A percentile compares a stretch with the other conserved stretches of the same genome.
phyloP scores from a whole-genome alignment of 2,329 filamentous ascomycete species.

The Colletotrichum aenigma region DNA sequence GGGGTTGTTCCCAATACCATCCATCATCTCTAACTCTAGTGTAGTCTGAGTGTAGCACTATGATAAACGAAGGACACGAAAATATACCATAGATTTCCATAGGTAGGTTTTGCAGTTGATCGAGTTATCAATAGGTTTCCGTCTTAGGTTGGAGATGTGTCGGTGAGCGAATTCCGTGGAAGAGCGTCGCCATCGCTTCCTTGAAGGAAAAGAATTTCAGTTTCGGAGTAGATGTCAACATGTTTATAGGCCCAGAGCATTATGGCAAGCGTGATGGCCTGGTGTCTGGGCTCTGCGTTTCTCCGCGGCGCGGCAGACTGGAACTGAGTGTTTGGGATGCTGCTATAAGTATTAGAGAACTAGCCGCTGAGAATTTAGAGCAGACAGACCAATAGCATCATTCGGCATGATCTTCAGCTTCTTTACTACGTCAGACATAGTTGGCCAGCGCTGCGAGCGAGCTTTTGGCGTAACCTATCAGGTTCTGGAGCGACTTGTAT shows the following conservation, averaged over 20 bases:
- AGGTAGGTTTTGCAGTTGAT: too few relatives aligned
- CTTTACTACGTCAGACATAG: not conserved
- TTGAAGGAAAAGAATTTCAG: not conserved
- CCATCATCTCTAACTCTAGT: too few relatives aligned
- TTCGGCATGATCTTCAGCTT: too few relatives aligned
- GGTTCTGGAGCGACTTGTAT: not conserved
- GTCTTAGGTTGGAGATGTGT: rapidly evolving
- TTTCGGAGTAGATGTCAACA: rapidly evolving
- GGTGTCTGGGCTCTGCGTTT: not conserved
- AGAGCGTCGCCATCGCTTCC: not conserved
- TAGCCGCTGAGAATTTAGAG: not conserved
- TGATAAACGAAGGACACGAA: too few relatives aligned
- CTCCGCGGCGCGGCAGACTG: not conserved
- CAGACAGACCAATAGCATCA: too few relatives aligned
- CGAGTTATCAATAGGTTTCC: not conserved
- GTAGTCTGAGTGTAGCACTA: too few relatives aligned
- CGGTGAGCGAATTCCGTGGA: not conserved
- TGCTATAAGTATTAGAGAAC: not conserved
- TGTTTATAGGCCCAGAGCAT: not conserved
- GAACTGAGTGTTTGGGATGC: not conserved
- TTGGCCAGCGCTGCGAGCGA: not conserved
- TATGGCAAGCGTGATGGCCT: not conserved
- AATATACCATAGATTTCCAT: too few relatives aligned
- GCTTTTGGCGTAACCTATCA: not conserved
- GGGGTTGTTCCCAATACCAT: too few relatives aligned